Percentiles rank a stretch among this genome's conserved stretches.
Evolutionary conservation across 306 rosid genomes (phyloP).

Genomic region (Abrus pulchellus): DNA sequence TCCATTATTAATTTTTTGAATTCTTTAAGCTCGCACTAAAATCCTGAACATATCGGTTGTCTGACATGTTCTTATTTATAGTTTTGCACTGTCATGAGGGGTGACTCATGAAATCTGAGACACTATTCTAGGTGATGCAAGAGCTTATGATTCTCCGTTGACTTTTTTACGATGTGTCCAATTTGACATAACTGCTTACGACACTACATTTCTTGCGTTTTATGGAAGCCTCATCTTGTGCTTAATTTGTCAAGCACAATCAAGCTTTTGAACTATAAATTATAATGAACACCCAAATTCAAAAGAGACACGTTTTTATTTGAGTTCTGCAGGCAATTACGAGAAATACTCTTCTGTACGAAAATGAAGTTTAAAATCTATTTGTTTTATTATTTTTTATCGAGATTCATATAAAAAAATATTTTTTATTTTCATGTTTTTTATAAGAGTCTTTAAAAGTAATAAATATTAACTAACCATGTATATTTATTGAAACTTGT

Average conservation of each 20-base stretch:
- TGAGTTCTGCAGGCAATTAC: background rate
- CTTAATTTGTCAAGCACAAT: background rate
- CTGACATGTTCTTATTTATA: background rate
- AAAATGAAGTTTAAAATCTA: too few species aligned
- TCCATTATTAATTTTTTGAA: background rate
- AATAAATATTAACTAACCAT: too few species aligned
- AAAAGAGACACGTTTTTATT: background rate
- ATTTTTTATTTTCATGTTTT: too few species aligned
- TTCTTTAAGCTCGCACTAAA: background rate
- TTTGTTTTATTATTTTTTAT: too few species aligned
- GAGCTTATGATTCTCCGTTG: background rate
- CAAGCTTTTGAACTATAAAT: background rate
- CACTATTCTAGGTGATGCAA: background rate
- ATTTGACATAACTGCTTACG: conserved; percentile 30
- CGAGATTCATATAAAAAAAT: too few species aligned
- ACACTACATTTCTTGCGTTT: background rate
- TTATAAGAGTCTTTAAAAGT: too few species aligned
- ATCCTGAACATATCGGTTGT: background rate
- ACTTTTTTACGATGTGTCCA: background rate
- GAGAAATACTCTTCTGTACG: too few species aligned
- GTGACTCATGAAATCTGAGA: background rate
- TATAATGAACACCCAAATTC: too few species aligned
- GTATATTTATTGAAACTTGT: too few species aligned
- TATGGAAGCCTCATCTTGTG: background rate
- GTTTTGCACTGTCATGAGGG: background rate